These are phyloP conservation scores for Thamnidium elegans DNA, from an alignment of 192 early-diverging fungal species.

Conservation along the genomic window DNA sequence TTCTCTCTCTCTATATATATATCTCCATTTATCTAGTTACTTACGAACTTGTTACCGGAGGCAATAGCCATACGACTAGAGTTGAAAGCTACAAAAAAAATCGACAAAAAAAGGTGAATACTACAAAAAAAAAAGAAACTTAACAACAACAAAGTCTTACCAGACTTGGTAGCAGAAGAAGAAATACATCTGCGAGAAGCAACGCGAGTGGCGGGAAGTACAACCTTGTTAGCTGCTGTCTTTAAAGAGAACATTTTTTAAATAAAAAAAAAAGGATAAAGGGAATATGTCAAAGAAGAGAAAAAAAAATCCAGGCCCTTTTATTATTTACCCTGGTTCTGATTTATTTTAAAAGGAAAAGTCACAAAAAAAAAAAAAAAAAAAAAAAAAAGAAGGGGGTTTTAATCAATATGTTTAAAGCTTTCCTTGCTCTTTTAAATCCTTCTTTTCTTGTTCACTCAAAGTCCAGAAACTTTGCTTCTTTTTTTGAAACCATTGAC, in stretches of 20 bases:
- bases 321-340: slow-evolving; percentile 7
- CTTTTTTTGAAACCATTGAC: slow-evolving; percentile 29
- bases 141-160: slow-evolving; percentile 15
- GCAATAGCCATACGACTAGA: slow-evolving; percentile 30
- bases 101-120: background rate
- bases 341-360: slow-evolving; percentile 1
- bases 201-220: slow-evolving; percentile 32
- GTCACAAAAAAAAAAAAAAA: slow-evolving; percentile 3
- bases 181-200: slow-evolving; percentile 35
- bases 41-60: slow-evolving; percentile 35
- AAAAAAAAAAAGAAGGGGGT: background rate
- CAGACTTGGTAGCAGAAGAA: slow-evolving; percentile 25
- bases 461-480: slow-evolving; percentile 26
- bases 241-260: slow-evolving; percentile 37
- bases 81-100: slow-evolving; percentile 9
- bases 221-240: slow-evolving; percentile 35
- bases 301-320: background rate
- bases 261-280: background rate
- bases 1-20: background rate
- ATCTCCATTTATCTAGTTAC: background rate
- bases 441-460: slow-evolving; percentile 22
- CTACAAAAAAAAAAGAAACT: background rate
- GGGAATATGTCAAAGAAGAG: background rate
- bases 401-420: background rate
- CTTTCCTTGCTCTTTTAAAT: slow-evolving; percentile 30